Percentiles rank a stretch among this genome's conserved stretches.
Evolutionary conservation across 192 early-diverging fungal genomes (phyloP).

Genomic region (Umbelopsis ramanniana): DNA sequence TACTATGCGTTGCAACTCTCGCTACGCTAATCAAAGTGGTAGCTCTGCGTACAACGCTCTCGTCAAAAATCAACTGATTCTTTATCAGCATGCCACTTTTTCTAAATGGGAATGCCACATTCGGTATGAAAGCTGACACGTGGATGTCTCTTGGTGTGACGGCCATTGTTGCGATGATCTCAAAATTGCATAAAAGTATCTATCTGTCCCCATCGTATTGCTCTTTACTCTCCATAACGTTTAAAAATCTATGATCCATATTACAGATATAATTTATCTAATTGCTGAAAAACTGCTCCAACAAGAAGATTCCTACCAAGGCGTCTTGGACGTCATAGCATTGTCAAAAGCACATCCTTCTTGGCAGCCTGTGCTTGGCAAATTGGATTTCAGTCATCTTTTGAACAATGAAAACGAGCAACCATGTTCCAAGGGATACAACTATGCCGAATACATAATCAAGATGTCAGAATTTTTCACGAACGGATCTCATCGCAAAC

Average conservation of each 20-base stretch:
- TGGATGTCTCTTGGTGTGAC: too few relatives aligned
- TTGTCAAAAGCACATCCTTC: constrained; percentile 3
- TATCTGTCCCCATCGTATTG: too few relatives aligned
- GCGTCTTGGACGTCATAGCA: constrained; percentile 10
- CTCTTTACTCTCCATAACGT: too few relatives aligned
- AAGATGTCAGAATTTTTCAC: neutral
- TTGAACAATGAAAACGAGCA: constrained; percentile 5
- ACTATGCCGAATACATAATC: neutral
- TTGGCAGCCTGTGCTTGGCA: constrained; percentile 13
- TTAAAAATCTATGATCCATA: neutral
- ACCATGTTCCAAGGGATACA: neutral
- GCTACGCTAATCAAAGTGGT: too few relatives aligned
- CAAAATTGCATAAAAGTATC: too few relatives aligned
- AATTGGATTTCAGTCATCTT: neutral
- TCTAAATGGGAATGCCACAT: too few relatives aligned
- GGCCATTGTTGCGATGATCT: too few relatives aligned
- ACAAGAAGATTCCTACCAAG: constrained; percentile 6
- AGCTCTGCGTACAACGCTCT: too few relatives aligned
- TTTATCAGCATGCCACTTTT: too few relatives aligned
- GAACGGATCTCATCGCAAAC: neutral
- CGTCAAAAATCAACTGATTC: too few relatives aligned
- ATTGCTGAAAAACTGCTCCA: neutral
- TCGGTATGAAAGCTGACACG: too few relatives aligned
- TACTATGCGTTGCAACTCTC: too few relatives aligned
- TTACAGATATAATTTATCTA: neutral